Percentiles rank a stretch among this genome's conserved stretches.
Evolutionary conservation across 805 yeast genomes (phyloP).

Genomic region (Danielozyma ontarioensis): DNA sequence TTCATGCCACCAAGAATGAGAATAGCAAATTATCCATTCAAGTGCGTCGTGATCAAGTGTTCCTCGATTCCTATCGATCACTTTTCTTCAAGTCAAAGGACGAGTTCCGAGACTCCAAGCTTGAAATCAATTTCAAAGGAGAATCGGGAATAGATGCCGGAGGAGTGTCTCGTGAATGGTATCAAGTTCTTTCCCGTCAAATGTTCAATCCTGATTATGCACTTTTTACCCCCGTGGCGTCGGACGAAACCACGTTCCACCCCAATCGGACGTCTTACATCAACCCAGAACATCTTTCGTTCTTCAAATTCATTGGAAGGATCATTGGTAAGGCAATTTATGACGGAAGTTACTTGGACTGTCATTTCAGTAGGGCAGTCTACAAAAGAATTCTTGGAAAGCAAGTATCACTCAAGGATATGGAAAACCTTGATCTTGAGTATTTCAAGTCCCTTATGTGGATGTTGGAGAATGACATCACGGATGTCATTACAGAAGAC

Average conservation of each 20-base stretch:
- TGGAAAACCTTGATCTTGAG: conserved; percentile 90
- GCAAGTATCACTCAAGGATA: conserved; percentile 80
- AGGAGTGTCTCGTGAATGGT: conserved; percentile 97
- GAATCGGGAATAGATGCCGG: conserved; percentile 99
- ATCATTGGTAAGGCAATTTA: conserved; percentile 90
- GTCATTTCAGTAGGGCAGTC: conserved; percentile 93
- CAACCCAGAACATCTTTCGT: conserved; percentile 88
- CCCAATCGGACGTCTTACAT: conserved; percentile 91
- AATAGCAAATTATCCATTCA: conserved; percentile 52
- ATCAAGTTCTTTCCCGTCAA: conserved; percentile 86
- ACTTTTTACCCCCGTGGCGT: conserved; percentile 81
- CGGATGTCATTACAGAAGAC: conserved; percentile 91
- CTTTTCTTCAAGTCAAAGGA: conserved; percentile 73
- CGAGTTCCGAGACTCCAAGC: conserved; percentile 64
- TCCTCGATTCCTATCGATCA: conserved; percentile 82
- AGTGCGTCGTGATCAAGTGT: conserved; percentile 85
- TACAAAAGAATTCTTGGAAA: conserved; percentile 81
- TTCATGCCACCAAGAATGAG: conserved; percentile 48
- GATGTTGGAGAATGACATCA: conserved; percentile 96
- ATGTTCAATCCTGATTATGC: conserved; percentile 97
- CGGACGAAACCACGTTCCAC: conserved; percentile 91
- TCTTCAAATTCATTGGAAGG: conserved; percentile 91
- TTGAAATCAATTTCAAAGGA: conserved; percentile 82
- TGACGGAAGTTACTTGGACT: conserved; percentile 82
- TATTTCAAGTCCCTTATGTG: conserved; percentile 88